Evolutionary conservation across 305 asterid genomes (phyloP).

Genomic region (Fraxinus baroniana): DNA sequence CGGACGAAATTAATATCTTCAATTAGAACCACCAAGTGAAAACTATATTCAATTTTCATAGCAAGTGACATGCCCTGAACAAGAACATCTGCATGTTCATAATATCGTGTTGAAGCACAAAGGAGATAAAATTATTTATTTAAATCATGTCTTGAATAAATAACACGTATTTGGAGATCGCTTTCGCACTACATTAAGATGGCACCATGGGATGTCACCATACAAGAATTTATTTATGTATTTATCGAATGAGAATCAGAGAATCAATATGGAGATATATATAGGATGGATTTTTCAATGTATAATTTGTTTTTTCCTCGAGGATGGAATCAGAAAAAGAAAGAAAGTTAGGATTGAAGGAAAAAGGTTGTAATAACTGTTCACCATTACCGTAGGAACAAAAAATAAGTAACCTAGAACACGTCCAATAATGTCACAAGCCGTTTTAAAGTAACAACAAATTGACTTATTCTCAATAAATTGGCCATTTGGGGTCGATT

Average conservation of each 20-base stretch:
- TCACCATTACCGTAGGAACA: background rate
- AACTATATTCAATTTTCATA: background rate
- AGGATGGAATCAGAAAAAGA: background rate
- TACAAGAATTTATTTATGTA: constrained; percentile 2
- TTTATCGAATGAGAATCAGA: constrained; percentile 9
- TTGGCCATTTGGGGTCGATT: background rate
- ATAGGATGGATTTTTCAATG: background rate
- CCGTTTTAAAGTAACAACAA: background rate
- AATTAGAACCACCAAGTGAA: too few relatives aligned
- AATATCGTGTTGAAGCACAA: background rate
- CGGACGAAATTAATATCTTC: too few relatives aligned
- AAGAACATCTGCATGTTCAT: background rate
- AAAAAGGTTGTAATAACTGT: background rate
- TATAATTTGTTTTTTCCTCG: background rate
- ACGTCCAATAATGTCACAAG: background rate
- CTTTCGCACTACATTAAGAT: constrained; percentile 19
- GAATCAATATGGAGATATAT: constrained; percentile 13
- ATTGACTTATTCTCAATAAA: background rate
- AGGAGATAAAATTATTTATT: background rate
- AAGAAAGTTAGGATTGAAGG: background rate
- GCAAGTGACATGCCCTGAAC: background rate
- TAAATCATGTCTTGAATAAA: background rate
- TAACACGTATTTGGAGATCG: constrained; percentile 17
- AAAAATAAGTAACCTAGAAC: background rate
- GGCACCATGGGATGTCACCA: constrained; percentile 13